Conservation (phyloP, 2,329 filamentous ascomycete species). For the Exserohilum rostratum region DNA sequence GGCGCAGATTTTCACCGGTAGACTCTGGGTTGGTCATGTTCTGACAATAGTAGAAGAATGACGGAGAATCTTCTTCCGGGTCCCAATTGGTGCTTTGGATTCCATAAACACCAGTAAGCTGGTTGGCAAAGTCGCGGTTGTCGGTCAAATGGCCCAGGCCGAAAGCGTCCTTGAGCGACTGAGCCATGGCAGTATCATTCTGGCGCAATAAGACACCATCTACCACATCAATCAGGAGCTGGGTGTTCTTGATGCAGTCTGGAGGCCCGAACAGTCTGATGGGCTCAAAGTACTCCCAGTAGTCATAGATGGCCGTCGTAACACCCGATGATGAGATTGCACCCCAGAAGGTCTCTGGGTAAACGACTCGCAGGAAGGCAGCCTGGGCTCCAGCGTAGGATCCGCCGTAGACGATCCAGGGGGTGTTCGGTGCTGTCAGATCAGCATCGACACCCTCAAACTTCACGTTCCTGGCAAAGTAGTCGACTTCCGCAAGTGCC, state of each 20-base stretch:
- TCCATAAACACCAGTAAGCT: conserved; percentile 53
- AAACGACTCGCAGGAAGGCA: conserved; percentile 75
- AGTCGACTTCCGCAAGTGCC: conserved; percentile 78
- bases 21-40: conserved; percentile 59
- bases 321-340: conserved; percentile 83
- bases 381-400: conserved; percentile 83
- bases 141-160: conserved; percentile 57
- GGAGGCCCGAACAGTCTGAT: conserved; percentile 62
- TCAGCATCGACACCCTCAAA: conserved; percentile 72
- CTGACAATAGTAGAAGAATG: conserved; percentile 58
- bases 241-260: conserved; percentile 68
- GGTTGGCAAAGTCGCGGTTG: conserved; percentile 60
- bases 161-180: conserved; percentile 60
- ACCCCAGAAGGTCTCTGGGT: conserved; percentile 79
- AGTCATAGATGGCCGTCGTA: conserved; percentile 77
- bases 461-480: conserved; percentile 75
- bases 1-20: conserved; percentile 39
- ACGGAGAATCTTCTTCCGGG: conserved; percentile 56
- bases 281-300: conserved; percentile 69
- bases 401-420: conserved; percentile 82
- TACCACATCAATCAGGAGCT: conserved; percentile 64
- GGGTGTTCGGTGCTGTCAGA: conserved; percentile 67
- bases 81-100: conserved; percentile 66
- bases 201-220: conserved; percentile 63
- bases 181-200: conserved; percentile 52